Percentiles rank a stretch among this genome's conserved stretches.
These are phyloP conservation scores for Aspergillus incahuasiensis DNA, from an alignment of 495 filamentous ascomycete species.

Conservation along the genomic window DNA sequence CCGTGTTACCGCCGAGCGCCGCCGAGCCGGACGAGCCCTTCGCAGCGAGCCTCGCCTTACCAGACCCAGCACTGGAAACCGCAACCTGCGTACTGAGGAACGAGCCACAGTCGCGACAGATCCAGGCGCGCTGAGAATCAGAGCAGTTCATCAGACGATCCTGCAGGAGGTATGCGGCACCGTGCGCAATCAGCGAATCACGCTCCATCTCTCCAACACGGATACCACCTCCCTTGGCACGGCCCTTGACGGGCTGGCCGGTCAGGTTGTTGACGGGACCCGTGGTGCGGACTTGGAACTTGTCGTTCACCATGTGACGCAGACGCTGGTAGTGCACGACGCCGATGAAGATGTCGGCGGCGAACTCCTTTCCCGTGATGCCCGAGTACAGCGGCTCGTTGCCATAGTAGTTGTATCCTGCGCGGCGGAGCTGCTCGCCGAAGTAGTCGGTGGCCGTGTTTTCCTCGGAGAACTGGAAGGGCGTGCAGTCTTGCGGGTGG, in stretches of 20 bases:
- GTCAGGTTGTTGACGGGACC: slow-evolving; percentile 84
- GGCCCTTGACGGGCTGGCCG: slow-evolving; percentile 94
- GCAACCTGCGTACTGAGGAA: slow-evolving; percentile 82
- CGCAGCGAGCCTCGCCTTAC: slow-evolving; percentile 28
- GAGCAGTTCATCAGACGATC: slow-evolving; percentile 96
- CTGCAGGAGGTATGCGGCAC: slow-evolving; percentile 88
- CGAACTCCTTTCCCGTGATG: slow-evolving; percentile 90
- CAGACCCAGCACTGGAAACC: slow-evolving; percentile 37
- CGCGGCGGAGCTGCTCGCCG: slow-evolving; percentile 86
- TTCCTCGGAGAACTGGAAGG: slow-evolving; percentile 89
- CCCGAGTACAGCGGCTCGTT: slow-evolving; percentile 98
- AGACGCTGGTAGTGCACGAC: slow-evolving; percentile 97
- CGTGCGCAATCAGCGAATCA: slow-evolving; percentile 89
- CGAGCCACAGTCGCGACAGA: slow-evolving; percentile 80
- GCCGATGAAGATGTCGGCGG: slow-evolving; percentile 93
- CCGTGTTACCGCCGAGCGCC: slow-evolving; percentile 43
- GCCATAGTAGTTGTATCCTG: slow-evolving; percentile 96
- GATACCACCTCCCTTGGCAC: slow-evolving; percentile 94
- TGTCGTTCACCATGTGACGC: slow-evolving; percentile 99
- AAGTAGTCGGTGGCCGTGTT: slow-evolving; percentile 93
- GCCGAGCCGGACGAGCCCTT: slow-evolving; percentile 25
- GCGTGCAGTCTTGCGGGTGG: slow-evolving; percentile 88
- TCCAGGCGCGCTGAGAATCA: slow-evolving; percentile 80
- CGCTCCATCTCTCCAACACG: slow-evolving; percentile 99
- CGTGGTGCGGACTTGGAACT: slow-evolving; percentile 96